phyloP scores from a whole-genome alignment of 2,329 filamentous ascomycete genomes.

The Cladosporium sp. region DNA sequence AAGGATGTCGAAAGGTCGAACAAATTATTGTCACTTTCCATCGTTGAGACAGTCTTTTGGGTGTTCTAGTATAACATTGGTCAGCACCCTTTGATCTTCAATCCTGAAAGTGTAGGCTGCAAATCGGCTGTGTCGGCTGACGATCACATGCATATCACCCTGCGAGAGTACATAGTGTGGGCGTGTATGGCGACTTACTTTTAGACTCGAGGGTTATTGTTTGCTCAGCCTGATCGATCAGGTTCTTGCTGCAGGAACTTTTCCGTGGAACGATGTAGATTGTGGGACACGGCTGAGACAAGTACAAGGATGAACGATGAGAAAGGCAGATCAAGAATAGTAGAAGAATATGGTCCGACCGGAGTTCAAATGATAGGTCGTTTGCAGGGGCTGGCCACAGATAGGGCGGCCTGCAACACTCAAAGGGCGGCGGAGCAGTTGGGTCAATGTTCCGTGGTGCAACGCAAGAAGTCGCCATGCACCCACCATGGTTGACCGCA shows the following conservation, averaged over 20 bases:
- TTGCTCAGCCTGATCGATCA: constrained; percentile 2
- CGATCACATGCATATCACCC: neutral
- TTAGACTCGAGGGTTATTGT: neutral
- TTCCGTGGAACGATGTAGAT: neutral
- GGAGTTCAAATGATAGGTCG: neutral
- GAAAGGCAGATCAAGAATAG: constrained; percentile 3
- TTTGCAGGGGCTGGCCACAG: neutral
- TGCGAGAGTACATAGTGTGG: neutral
- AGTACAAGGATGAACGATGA: constrained; percentile 3
- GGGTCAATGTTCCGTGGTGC: neutral
- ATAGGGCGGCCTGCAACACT: constrained; percentile 4
- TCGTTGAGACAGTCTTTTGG: neutral
- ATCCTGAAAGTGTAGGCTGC: neutral
- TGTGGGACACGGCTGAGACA: constrained; percentile 10
- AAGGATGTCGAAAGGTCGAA: neutral
- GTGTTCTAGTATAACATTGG: neutral
- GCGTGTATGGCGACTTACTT: neutral
- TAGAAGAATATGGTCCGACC: neutral
- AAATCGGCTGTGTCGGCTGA: neutral
- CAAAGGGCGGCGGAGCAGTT: constrained; percentile 3
- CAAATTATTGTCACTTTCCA: neutral
- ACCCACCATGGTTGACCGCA: neutral
- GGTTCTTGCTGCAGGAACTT: neutral
- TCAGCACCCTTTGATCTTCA: neutral
- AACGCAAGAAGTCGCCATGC: neutral